Evolutionary conservation across 1,284 basidiomycete species (phyloP), one percentile per base, ranked within the genome.

Genomic region (Rhodotorula mucilaginosa): DNA sequence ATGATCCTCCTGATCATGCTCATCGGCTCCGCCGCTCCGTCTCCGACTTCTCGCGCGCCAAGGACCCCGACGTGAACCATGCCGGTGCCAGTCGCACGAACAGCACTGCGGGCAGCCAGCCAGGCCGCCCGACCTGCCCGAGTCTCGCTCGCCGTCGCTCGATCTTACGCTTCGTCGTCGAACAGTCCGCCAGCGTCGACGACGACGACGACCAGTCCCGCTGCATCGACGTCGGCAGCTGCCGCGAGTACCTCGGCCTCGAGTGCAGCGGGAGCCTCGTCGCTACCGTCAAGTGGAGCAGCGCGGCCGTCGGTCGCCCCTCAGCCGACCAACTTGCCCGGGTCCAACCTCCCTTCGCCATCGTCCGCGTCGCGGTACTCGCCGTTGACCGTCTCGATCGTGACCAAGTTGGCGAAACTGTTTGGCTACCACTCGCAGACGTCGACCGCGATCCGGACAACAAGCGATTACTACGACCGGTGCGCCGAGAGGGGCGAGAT

Each of bases 371-470:
- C 67, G 31, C 67, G 72, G 52, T 76, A 76, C 69, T 72, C 70
- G 54, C 75, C 75, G 2, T n/a, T 71, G 39, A 76, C 75, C 61
- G 75, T 76, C 49, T 70, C 70, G 58, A 26, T 76, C 65, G 75
- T 76, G 29, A 76, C 70, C n/a, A 74, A 61, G 68, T 74, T 85
- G 6, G 85, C 84, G 34, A 81, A 80, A 63, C 57, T 85, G 61
- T 82, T 86, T 79, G 85, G 85, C 31, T 86, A 85, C 80, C 84
- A 85, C 77, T 81, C 83, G 58, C 79, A 80, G 65, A 81, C 82
- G 19, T 79, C 80, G 19, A 85, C 83, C 16, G 84, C 85, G 15
- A 85, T 86, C 69, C 79, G 85, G 29, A 84, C 84, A 68, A 84
- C 85, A 12, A 83, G 83, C 23, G 82, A 84, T 68, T 83, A 86